A percentile compares a stretch with the other conserved stretches of the same genome.
phyloP scores from a whole-genome alignment of 148 eudicot species.

The Agrostemma githago region DNA sequence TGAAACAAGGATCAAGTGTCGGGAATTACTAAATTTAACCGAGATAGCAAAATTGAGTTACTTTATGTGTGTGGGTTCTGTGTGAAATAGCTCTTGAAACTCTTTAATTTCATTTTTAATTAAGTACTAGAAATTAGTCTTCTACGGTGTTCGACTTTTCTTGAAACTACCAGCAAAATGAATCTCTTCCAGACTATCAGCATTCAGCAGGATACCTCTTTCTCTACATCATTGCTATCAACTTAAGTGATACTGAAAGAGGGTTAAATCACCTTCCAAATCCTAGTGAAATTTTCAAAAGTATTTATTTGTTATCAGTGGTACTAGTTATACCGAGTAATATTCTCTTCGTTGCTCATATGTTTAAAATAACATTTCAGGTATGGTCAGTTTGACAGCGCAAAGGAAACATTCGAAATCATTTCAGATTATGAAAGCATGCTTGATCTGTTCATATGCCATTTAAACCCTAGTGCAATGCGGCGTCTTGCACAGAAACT shows the following conservation, averaged over 20 bases:
- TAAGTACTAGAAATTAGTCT: neutral
- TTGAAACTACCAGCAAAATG: neutral
- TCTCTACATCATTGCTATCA: neutral
- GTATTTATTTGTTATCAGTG: neutral
- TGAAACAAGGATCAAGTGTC: too few relatives aligned
- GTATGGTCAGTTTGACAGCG: slow-evolving; percentile 98
- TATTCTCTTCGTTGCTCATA: neutral
- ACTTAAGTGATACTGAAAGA: neutral
- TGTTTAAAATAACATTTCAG: slow-evolving; percentile 39
- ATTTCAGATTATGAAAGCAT: slow-evolving; percentile 88
- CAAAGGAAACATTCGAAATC: slow-evolving; percentile 95
- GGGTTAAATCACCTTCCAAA: neutral
- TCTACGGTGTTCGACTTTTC: neutral
- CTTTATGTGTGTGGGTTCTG: neutral
- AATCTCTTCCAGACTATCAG: neutral
- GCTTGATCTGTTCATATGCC: slow-evolving; percentile 95
- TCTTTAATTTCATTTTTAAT: neutral
- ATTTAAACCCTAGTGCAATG: slow-evolving; percentile 98
- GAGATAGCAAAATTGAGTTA: neutral
- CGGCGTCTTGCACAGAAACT: slow-evolving; percentile 91
- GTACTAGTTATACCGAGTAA: neutral
- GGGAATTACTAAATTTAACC: neutral
- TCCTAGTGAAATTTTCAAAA: neutral
- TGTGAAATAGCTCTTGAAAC: neutral
- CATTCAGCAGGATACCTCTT: neutral